Conservation (phyloP, 2,329 filamentous ascomycete species). For the Pyricularia sp. region DNA sequence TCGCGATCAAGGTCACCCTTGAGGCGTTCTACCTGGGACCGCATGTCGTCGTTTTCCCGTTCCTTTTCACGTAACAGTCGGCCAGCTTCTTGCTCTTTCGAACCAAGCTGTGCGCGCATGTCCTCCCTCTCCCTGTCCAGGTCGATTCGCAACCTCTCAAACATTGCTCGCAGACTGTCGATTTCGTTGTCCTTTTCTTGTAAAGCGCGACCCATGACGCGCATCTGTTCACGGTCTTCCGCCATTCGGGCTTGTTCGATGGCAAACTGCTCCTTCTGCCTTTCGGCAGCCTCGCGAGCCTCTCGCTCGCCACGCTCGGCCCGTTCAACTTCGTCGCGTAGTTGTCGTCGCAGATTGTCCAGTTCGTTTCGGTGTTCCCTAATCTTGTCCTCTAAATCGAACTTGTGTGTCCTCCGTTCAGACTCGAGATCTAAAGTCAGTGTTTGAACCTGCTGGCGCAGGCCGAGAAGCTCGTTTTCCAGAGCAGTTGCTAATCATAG, state of each 20-base stretch:
- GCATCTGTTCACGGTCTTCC: constrained; percentile 58
- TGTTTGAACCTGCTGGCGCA: constrained; percentile 35
- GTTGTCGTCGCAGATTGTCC: constrained; percentile 41
- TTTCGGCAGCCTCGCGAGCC: constrained; percentile 55
- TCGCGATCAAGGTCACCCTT: constrained; percentile 50
- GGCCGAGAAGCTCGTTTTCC: constrained; percentile 52
- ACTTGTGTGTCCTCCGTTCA: constrained; percentile 33
- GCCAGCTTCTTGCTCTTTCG: constrained; percentile 42
- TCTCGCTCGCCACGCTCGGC: constrained; percentile 55
- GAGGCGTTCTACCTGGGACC: constrained; percentile 34
- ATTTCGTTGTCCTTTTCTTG: constrained; percentile 33
- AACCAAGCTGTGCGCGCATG: constrained; percentile 42
- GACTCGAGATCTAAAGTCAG: constrained; percentile 30
- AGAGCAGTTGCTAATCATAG: constrained; percentile 23
- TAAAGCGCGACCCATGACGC: constrained; percentile 39
- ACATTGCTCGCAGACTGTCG: neutral
- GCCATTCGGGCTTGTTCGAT: constrained; percentile 48
- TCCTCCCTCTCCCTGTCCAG: constrained; percentile 52
- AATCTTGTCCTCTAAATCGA: constrained; percentile 44
- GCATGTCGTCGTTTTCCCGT: constrained; percentile 40
- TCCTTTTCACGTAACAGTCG: constrained; percentile 41
- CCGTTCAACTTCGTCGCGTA: constrained; percentile 45
- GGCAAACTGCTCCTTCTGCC: constrained; percentile 54
- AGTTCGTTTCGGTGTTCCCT: constrained; percentile 46
- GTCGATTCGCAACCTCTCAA: neutral